Percentiles rank a stretch among this genome's conserved stretches.
phyloP scores from a whole-genome alignment of 768 basidiomycete genomes.

The Xanthoconium stramineum region DNA sequence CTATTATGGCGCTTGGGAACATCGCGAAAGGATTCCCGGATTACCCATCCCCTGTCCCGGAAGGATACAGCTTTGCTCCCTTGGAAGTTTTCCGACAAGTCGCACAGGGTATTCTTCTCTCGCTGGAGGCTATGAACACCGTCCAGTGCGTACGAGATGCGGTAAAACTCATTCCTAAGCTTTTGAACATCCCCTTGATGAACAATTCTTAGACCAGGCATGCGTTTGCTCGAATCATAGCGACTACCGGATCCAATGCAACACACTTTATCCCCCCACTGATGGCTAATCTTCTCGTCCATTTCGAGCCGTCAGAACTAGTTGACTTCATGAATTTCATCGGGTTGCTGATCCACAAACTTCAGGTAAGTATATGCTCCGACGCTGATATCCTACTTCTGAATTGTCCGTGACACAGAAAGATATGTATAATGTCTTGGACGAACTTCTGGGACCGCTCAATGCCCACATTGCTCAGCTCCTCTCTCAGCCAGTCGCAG shows the following conservation, averaged over 20 bases:
- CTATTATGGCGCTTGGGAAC: constrained; percentile 91
- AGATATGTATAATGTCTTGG: constrained; percentile 84
- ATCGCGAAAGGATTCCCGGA: constrained; percentile 97
- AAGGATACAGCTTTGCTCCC: constrained; percentile 66
- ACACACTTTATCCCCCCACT: constrained; percentile 85
- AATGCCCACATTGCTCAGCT: constrained; percentile 76
- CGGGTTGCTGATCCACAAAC: constrained; percentile 82
- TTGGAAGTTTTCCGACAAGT: constrained; percentile 79
- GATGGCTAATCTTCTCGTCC: constrained; percentile 85
- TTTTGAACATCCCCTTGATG: constrained; percentile 1
- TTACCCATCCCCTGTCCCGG: constrained; percentile 66
- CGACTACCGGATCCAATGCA: constrained; percentile 81
- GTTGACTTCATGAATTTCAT: constrained; percentile 97
- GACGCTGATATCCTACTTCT: not conserved
- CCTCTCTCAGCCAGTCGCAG: constrained; percentile 75
- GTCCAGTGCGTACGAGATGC: constrained; percentile 90
- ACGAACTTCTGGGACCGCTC: constrained; percentile 86
- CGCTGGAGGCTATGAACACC: constrained; percentile 82
- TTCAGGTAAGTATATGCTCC: constrained; percentile 56
- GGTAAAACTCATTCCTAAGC: constrained; percentile 44
- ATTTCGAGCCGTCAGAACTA: constrained; percentile 90
- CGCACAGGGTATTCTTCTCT: constrained; percentile 83
- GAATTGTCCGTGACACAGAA: constrained; percentile 41
- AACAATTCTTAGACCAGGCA: constrained; percentile 67
- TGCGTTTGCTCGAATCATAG: constrained; percentile 90